A percentile compares a stretch with the other conserved stretches of the same genome.
Evolutionary conservation across 169 alveolate species (phyloP).

Genomic region (Theileria equi): DNA sequence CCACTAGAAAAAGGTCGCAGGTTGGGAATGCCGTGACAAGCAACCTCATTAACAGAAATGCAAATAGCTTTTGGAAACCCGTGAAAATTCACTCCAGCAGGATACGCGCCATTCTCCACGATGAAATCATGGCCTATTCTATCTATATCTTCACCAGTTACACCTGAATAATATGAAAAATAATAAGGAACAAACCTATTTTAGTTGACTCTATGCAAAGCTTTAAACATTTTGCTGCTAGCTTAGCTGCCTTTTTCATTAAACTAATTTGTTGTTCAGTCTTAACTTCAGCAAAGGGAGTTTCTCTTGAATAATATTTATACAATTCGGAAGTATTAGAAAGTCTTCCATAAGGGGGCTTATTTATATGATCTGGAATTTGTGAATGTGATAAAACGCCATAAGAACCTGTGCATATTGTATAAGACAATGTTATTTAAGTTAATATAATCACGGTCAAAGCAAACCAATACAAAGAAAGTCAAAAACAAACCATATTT

Average conservation of each 20-base stretch:
- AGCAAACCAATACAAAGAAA: neutral
- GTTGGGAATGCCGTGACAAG: constrained; percentile 92
- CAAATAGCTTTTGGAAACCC: constrained; percentile 92
- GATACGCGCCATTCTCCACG: constrained; percentile 85
- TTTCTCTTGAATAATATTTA: constrained; percentile 18
- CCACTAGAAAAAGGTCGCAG: constrained; percentile 80
- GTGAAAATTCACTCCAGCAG: constrained; percentile 90
- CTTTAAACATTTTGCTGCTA: constrained; percentile 71
- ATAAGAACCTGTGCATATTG: constrained; percentile 58
- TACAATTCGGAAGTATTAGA: constrained; percentile 29
- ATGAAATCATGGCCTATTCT: constrained; percentile 82
- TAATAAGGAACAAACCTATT: constrained; percentile 4
- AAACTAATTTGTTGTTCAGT: constrained; percentile 37
- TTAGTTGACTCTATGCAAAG: constrained; percentile 68
- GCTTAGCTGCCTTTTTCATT: constrained; percentile 69
- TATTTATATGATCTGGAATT: constrained; percentile 64
- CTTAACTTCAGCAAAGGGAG: constrained; percentile 67
- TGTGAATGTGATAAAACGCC: constrained; percentile 44
- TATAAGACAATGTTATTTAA: neutral
- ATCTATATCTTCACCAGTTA: constrained; percentile 88
- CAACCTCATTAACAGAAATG: constrained; percentile 89
- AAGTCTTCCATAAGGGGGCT: constrained; percentile 64
- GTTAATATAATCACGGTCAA: neutral
- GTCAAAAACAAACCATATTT: constrained; percentile 20
- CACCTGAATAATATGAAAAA: constrained; percentile 52